These are phyloP conservation scores for Gossypium mustelinum DNA, from an alignment of 345 rosid genomes.

Conservation along the genomic window DNA sequence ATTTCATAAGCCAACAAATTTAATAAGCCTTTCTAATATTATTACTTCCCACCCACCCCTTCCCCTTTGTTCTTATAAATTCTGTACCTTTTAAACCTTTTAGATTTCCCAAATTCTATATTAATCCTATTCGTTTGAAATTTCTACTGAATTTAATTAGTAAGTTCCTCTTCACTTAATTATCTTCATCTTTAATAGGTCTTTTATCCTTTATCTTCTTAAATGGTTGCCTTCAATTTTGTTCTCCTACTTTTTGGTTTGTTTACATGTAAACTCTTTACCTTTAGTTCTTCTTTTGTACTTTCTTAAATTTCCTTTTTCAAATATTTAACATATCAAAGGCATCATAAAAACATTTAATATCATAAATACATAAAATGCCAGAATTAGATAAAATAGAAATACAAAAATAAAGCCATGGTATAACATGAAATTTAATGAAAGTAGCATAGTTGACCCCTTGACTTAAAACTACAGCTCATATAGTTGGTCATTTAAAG, in stretches of 20 bases:
- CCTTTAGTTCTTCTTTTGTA: background rate
- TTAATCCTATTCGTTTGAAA: background rate
- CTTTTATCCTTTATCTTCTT: background rate
- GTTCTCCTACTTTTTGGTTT: background rate
- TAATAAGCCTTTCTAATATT: background rate
- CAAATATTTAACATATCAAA: background rate
- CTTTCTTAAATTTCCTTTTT: background rate
- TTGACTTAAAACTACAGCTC: background rate
- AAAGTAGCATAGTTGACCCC: background rate
- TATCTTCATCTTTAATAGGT: background rate
- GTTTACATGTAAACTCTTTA: background rate
- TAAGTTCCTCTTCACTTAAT: background rate
- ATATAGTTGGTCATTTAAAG: background rate
- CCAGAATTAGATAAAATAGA: background rate
- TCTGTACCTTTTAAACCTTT: background rate
- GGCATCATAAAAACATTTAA: background rate
- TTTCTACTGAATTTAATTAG: background rate
- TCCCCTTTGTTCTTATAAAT: background rate
- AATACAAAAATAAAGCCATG: background rate
- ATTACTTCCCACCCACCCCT: background rate
- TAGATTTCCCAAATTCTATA: background rate
- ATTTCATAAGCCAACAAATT: conserved; percentile 5
- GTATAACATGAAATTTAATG: background rate
- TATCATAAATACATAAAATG: background rate
- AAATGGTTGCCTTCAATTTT: background rate